Conservation (phyloP, 306 rosid genomes). For the Cucumis hystrix region DNA sequence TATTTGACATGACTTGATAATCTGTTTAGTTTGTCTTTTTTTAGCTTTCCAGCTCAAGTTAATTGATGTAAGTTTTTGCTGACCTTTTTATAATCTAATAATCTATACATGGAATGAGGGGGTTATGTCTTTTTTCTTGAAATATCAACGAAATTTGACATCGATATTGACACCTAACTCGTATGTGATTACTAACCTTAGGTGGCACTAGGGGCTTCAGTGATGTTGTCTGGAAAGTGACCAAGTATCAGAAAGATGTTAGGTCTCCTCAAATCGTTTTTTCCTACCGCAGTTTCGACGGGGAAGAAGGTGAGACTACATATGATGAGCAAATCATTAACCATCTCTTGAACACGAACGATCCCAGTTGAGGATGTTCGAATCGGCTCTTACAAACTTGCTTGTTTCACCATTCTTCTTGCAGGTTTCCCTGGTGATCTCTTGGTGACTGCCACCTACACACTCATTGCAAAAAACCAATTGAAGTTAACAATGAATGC, state of each 20-base stretch:
- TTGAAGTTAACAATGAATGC: constrained; percentile 48
- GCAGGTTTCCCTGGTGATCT: constrained; percentile 89
- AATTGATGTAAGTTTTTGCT: neutral
- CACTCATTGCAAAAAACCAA: constrained; percentile 24
- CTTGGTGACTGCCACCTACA: constrained; percentile 39
- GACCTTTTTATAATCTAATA: neutral
- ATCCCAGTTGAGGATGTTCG: neutral
- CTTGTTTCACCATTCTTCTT: neutral
- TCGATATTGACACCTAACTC: neutral
- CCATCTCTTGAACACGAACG: neutral
- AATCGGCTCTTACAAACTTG: neutral
- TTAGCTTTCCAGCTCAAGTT: neutral
- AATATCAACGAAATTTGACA: neutral
- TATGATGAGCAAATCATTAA: neutral
- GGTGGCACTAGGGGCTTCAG: constrained; percentile 79
- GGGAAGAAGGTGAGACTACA: constrained; percentile 52
- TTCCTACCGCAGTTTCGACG: constrained; percentile 53
- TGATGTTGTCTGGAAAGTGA: constrained; percentile 66
- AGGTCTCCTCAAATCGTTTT: constrained; percentile 44
- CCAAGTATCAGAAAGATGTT: constrained; percentile 31
- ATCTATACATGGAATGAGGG: neutral
- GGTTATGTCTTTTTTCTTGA: neutral
- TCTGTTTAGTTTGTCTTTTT: neutral
- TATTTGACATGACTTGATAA: neutral
- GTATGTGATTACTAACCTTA: neutral